These are phyloP conservation scores for Astragalus membranaceus DNA, from an alignment of 306 rosid species.

Conservation along the genomic window DNA sequence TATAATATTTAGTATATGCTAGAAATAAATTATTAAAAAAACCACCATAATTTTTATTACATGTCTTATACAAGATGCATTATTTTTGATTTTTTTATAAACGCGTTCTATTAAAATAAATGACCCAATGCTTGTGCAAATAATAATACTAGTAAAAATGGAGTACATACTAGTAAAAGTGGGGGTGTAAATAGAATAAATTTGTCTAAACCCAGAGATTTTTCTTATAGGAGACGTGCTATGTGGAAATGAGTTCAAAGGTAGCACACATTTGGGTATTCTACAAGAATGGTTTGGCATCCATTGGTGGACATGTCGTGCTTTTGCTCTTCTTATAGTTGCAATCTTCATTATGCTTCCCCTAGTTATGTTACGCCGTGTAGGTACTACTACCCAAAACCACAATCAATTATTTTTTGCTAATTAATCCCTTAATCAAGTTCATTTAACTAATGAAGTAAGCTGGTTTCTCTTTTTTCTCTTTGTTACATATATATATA, in stretches of 20 bases:
- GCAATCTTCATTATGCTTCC: slow-evolving; percentile 41
- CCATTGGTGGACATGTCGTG: slow-evolving; percentile 60
- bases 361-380: slow-evolving; percentile 36
- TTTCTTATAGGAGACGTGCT: slow-evolving; percentile 44
- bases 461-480: too few species aligned
- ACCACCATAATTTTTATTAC: too few species aligned
- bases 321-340: slow-evolving; percentile 37
- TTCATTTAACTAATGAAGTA: not conserved
- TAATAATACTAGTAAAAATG: too few species aligned
- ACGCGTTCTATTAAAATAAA: too few species aligned
- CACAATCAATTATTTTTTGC: not conserved
- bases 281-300: slow-evolving; percentile 59
- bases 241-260: slow-evolving; percentile 39
- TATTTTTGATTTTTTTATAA: too few species aligned
- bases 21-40: not conserved
- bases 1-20: not conserved
- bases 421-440: not conserved
- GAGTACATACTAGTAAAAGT: too few species aligned
- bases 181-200: not conserved
- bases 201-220: not conserved
- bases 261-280: slow-evolving; percentile 36
- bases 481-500: not conserved
- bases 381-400: slow-evolving; percentile 25
- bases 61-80: too few species aligned
- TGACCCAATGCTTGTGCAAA: not conserved